Base-by-base conservation (phyloP, 2,329 filamentous ascomycete genomes). In the Beauveria sp. region DNA sequence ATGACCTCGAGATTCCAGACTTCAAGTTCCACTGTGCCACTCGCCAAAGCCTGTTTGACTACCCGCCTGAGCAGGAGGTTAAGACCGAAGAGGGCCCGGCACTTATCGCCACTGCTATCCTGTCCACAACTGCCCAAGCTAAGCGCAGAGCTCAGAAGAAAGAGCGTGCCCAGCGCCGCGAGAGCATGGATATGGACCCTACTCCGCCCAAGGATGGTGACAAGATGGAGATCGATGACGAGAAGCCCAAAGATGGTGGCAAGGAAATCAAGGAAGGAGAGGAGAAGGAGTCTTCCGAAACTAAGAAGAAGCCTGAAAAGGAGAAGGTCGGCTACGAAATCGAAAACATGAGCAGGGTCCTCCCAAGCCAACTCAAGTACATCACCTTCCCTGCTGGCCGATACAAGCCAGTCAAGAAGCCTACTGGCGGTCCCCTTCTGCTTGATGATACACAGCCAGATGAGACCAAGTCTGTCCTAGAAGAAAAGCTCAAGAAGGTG, bases 1-100 rank as follows among this genome's bases (percentile, higher is more conserved):
- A 96, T 70, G 91, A 97, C 70, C 83, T 99, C 16, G 91, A 97
- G 69, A 91, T 96, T 59, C 92, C 96, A 22, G 88, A 87, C 71
- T 92, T 97, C 84, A 96, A 96, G 74, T 96, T 97, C 79, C 87
- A 96, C 81, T 96, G 91, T 76, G 92, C 94, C 67, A 96, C 93
- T 12, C 87, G 92, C 62, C 93, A 93, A 58, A 97, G 92, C 73
- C 84, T 97, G 67, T 99, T 99, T 71, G 94, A 99, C 76, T 99
- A 99, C 71, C 94, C 94, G 40, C 96, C 94, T 1, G 93, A 97
- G 75, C 91, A 96, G 69, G 92, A 97, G 73, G 88, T 96, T 70
- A 97, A 97, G 82, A 77, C 90, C 0, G 93, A 97, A 70, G 93
- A 97, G 72, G 91, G 91, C 0, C 92, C 92, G 0, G 91, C 96